Evolutionary conservation across 2,329 filamentous ascomycete species (phyloP).

Genomic region (Chaetomiaceae sp.): DNA sequence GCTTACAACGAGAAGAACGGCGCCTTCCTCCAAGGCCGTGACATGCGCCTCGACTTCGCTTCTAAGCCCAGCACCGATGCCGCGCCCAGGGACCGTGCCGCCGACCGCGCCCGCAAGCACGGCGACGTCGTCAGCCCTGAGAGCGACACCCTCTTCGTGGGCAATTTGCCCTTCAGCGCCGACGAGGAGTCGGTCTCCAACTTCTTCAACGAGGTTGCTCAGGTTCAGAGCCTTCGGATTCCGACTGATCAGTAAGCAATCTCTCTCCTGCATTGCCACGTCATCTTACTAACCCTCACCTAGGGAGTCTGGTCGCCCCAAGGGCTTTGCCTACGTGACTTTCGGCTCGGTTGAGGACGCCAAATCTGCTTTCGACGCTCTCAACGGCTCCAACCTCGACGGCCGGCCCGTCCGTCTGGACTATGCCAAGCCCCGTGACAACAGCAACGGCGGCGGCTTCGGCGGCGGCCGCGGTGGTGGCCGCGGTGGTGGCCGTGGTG

Average conservation of each 20-base stretch:
- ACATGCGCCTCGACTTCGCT: conserved; percentile 39
- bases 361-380: conserved; percentile 63
- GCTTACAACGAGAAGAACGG: conserved; percentile 39
- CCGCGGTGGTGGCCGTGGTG: conserved; percentile 43
- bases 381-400: conserved; percentile 59
- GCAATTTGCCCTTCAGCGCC: conserved; percentile 82
- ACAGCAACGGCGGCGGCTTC: conserved; percentile 46
- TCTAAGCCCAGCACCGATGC: conserved; percentile 28
- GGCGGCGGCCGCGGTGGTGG: conserved; percentile 41
- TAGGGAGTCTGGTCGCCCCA: conserved; percentile 74
- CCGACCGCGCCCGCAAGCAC: conserved; percentile 62
- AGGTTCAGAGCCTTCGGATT: conserved; percentile 75
- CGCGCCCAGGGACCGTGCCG: conserved; percentile 46
- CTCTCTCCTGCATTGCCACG: neutral
- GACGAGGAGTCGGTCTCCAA: conserved; percentile 70
- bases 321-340: conserved; percentile 90
- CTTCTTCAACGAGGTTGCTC: conserved; percentile 67
- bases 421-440: conserved; percentile 62
- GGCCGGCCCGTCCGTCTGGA: conserved; percentile 78
- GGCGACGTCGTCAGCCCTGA: conserved; percentile 77
- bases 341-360: conserved; percentile 81
- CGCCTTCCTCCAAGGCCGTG: conserved; percentile 34
- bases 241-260: conserved; percentile 70
- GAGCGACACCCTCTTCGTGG: conserved; percentile 84
- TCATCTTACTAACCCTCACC: conserved; percentile 26